Evolutionary conservation across 2,329 filamentous ascomycete species (phyloP).

Genomic region (Cladophialophora carrionii): DNA sequence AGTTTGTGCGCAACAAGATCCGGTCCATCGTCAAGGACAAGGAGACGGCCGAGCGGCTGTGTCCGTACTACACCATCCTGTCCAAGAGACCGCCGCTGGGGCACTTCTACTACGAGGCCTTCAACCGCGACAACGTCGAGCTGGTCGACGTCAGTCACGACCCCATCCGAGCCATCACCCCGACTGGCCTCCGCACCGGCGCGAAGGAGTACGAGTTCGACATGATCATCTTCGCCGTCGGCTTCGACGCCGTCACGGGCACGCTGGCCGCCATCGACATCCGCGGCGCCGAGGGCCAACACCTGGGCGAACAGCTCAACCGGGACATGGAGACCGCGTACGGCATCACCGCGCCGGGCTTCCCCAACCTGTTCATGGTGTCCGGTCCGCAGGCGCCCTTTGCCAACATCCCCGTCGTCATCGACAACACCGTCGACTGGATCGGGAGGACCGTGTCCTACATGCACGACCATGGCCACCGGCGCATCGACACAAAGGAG

Average conservation of each 20-base stretch:
- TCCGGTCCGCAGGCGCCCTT: slow-evolving; percentile 59
- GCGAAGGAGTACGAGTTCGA: slow-evolving; percentile 49
- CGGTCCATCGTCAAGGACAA: slow-evolving; percentile 57
- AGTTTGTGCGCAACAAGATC: slow-evolving; percentile 60
- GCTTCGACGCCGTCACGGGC: slow-evolving; percentile 50
- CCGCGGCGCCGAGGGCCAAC: slow-evolving; percentile 40
- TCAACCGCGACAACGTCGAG: slow-evolving; percentile 51
- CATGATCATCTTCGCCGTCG: slow-evolving; percentile 48
- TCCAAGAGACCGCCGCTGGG: slow-evolving; percentile 36
- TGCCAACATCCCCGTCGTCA: slow-evolving; percentile 62
- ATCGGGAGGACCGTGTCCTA: slow-evolving; percentile 43
- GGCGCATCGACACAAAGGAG: slow-evolving; percentile 55
- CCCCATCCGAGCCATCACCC: slow-evolving; percentile 48
- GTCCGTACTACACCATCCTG: slow-evolving; percentile 46
- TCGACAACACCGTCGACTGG: slow-evolving; percentile 52
- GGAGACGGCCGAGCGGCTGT: slow-evolving; percentile 56
- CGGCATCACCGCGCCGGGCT: slow-evolving; percentile 49
- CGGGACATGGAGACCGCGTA: slow-evolving; percentile 44
- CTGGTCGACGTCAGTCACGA: slow-evolving; percentile 52
- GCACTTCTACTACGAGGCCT: slow-evolving; percentile 38
- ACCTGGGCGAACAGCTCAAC: slow-evolving; percentile 36
- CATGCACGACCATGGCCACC: slow-evolving; percentile 42
- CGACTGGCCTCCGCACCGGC: slow-evolving; percentile 47
- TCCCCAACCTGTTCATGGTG: slow-evolving; percentile 56
- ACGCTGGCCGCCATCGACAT: slow-evolving; percentile 44